Conservation (phyloP, 495 filamentous ascomycete genomes). For the Tuber aestivum region DNA sequence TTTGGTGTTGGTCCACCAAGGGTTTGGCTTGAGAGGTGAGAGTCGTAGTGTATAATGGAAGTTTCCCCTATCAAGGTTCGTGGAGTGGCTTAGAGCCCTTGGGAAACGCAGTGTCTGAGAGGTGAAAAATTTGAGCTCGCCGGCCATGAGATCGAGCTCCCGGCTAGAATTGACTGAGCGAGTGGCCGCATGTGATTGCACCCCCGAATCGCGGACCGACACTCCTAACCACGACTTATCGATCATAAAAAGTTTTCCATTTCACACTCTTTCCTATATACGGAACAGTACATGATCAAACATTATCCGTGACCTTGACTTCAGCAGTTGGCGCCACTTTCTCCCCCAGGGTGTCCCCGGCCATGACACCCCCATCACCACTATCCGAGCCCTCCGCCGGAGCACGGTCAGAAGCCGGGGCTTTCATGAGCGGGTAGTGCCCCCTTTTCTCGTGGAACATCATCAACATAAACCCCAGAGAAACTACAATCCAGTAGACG, state of each 20-base stretch:
- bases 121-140: not conserved
- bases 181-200: not conserved
- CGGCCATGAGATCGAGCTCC: not conserved
- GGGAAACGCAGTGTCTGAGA: not conserved
- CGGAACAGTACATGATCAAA: not conserved
- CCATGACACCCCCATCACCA: not conserved
- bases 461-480: slow-evolving; percentile 56
- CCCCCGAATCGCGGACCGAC: not conserved
- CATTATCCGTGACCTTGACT: not conserved
- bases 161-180: not conserved
- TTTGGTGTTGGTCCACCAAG: not conserved
- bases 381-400: slow-evolving; percentile 3
- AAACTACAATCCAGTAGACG: slow-evolving; percentile 72
- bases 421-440: slow-evolving; percentile 57
- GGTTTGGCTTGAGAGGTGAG: not conserved
- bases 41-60: not conserved
- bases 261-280: not conserved
- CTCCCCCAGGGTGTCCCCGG: not conserved
- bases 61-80: not conserved
- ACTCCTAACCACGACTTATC: not conserved
- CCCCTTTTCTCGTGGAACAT: slow-evolving; percentile 63
- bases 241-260: not conserved
- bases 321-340: not conserved
- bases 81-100: not conserved
- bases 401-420: not conserved